phyloP scores from a whole-genome alignment of 345 rosid genomes.

The Triadica sebifera region DNA sequence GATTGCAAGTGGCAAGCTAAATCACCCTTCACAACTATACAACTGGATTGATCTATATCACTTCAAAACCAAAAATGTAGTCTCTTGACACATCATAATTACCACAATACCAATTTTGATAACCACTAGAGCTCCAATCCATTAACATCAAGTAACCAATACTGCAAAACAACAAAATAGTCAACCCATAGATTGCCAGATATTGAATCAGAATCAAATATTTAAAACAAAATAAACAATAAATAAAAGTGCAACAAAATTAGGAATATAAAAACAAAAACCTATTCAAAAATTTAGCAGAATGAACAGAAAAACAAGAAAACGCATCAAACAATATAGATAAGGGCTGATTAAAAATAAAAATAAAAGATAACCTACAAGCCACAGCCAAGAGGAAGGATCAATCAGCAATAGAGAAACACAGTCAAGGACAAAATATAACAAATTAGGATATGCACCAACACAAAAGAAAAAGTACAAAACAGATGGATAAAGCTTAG shows the following conservation, averaged over 20 bases:
- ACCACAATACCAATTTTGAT: slow-evolving; percentile 37
- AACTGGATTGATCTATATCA: slow-evolving; percentile 18
- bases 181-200: neutral
- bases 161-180: slow-evolving; percentile 34
- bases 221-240: neutral
- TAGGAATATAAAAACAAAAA: slow-evolving; percentile 17
- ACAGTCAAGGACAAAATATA: too few species aligned
- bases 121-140: slow-evolving; percentile 47
- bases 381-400: slow-evolving; percentile 13
- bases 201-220: neutral
- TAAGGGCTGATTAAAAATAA: neutral
- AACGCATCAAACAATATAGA: slow-evolving; percentile 4
- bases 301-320: neutral
- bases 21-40: neutral
- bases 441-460: too few species aligned
- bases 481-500: slow-evolving; percentile 16
- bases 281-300: slow-evolving; percentile 10
- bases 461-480: neutral
- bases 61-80: slow-evolving; percentile 26
- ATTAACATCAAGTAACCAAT: slow-evolving; percentile 40
- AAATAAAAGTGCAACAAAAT: slow-evolving; percentile 3
- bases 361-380: slow-evolving; percentile 19
- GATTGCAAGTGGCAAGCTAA: neutral
- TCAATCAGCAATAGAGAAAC: neutral
- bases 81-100: slow-evolving; percentile 33